Evolutionary conservation across 2,329 filamentous ascomycete genomes (phyloP).

Genomic region (Decorospora gaudefroyi): DNA sequence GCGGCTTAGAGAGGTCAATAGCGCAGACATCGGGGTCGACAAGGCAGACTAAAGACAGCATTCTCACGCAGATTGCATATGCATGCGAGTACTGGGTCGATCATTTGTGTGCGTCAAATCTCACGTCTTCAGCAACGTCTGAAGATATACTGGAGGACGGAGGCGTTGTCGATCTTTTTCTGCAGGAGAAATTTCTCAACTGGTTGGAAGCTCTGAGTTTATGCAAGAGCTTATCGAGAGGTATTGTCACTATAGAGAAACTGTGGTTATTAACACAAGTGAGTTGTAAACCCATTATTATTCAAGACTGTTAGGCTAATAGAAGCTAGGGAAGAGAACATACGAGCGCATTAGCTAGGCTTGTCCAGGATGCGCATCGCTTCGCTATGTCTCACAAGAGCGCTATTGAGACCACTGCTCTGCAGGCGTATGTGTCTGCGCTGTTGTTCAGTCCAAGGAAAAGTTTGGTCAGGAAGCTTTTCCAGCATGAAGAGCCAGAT

Average conservation of each 20-base stretch:
- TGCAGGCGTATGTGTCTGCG: slow-evolving; percentile 32
- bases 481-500: slow-evolving; percentile 22
- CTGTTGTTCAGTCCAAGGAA: slow-evolving; percentile 31
- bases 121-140: slow-evolving; percentile 3
- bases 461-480: slow-evolving; percentile 23
- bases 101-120: slow-evolving; percentile 32
- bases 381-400: slow-evolving; percentile 32
- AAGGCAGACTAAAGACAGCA: not conserved
- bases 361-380: slow-evolving; percentile 20
- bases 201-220: slow-evolving; percentile 17
- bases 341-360: not conserved
- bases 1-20: slow-evolving; percentile 11
- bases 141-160: slow-evolving; percentile 4
- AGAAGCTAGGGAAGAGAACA: slow-evolving; percentile 1
- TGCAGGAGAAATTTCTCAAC: slow-evolving; percentile 11
- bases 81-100: slow-evolving; percentile 46
- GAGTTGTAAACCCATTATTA: not conserved
- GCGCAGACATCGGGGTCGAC: not conserved
- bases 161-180: slow-evolving; percentile 16
- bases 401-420: slow-evolving; percentile 24
- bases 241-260: slow-evolving; percentile 18
- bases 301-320: not conserved
- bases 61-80: slow-evolving; percentile 11
- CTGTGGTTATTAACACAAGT: slow-evolving; percentile 12
- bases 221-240: slow-evolving; percentile 8